Base-by-base conservation (phyloP, 1,284 basidiomycete genomes). In the Rugosomyces carneus region DNA sequence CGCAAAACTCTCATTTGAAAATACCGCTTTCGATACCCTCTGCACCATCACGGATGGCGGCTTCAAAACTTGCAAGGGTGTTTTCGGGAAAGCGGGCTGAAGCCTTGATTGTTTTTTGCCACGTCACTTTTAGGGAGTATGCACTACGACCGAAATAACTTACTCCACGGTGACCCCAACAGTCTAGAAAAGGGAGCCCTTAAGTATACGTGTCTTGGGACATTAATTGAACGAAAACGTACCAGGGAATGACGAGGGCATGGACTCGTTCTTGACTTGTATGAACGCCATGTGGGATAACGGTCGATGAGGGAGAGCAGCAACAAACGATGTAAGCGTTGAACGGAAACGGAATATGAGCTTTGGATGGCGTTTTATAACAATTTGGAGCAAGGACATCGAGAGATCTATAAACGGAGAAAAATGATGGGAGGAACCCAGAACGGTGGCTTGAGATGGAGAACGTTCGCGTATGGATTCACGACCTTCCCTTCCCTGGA, bases 111-210 rank as follows among this genome's bases (percentile, higher is more conserved):
- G 24, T n/a, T n/a, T n/a, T n/a, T 26, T 26, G 24, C 24, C 24
- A 26, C 24, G 24, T 26, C 5, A 5, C 5, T 10, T 5, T 26
- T 26, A 26, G 24, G n/a, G n/a, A n/a, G n/a, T n/a, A n/a, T n/a
- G n/a, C n/a, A n/a, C n/a, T n/a, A n/a, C n/a, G n/a, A n/a, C 5
- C 9, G 26, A 16, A 11, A 18, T 27, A 21, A 13, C 24, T 64
- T 67, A 93, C 93, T 47, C 93, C 93, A 51, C 93, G 85, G 65
- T 96, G 93, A 52, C 93, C 93, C 92, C 92, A 95, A 65, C 93
- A 94, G 57, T 92, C 88, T 73, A 39, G 13, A n/a, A n/a, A 37
- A 26, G 29, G 40, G 44, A 36, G 36, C 46, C 16, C 50, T 42
- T 39, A 10, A n/a, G n/a, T n/a, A 39, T 11, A 16, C 3, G 29